These are phyloP conservation scores for Volvox carteri DNA, from an alignment of 163 green algal genomes.

Conservation along the genomic window DNA sequence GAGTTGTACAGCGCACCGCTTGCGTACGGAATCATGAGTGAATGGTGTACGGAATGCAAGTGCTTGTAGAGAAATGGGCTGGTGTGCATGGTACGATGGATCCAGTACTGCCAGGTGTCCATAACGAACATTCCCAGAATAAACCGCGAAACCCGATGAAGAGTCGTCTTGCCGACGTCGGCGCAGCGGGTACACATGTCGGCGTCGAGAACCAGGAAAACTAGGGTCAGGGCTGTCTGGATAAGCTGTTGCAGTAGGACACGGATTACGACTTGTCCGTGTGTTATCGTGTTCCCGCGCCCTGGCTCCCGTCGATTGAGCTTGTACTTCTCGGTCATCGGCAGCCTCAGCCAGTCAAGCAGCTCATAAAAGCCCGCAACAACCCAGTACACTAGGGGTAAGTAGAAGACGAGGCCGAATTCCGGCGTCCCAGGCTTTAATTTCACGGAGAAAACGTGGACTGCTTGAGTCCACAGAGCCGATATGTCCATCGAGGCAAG, in stretches of 20 bases:
- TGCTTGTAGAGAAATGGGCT: slow-evolving; percentile 79
- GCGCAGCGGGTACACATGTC: slow-evolving; percentile 58
- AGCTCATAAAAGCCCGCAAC: slow-evolving; percentile 69
- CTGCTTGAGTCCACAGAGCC: neutral
- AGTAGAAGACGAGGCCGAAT: slow-evolving; percentile 64
- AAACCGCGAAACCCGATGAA: slow-evolving; percentile 60
- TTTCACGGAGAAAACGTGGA: neutral
- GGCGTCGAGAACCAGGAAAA: slow-evolving; percentile 62
- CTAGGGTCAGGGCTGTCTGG: slow-evolving; percentile 61
- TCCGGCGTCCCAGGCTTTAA: slow-evolving; percentile 42
- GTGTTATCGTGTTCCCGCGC: slow-evolving; percentile 58
- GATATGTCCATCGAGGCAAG: neutral
- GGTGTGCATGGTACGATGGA: slow-evolving; percentile 78
- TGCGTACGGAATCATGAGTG: slow-evolving; percentile 75
- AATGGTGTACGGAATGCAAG: slow-evolving; percentile 80
- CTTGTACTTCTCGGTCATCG: slow-evolving; percentile 51
- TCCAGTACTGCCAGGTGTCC: slow-evolving; percentile 83
- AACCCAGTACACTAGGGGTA: slow-evolving; percentile 72
- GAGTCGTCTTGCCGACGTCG: neutral
- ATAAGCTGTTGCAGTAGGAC: slow-evolving; percentile 80
- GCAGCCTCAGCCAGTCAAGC: slow-evolving; percentile 62
- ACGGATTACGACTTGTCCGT: slow-evolving; percentile 66
- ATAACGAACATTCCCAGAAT: slow-evolving; percentile 77
- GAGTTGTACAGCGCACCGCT: slow-evolving; percentile 84
- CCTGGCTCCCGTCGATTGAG: slow-evolving; percentile 58